phyloP scores from a whole-genome alignment of 2,329 filamentous ascomycete species.

The Teratosphaeria gauchensis region DNA sequence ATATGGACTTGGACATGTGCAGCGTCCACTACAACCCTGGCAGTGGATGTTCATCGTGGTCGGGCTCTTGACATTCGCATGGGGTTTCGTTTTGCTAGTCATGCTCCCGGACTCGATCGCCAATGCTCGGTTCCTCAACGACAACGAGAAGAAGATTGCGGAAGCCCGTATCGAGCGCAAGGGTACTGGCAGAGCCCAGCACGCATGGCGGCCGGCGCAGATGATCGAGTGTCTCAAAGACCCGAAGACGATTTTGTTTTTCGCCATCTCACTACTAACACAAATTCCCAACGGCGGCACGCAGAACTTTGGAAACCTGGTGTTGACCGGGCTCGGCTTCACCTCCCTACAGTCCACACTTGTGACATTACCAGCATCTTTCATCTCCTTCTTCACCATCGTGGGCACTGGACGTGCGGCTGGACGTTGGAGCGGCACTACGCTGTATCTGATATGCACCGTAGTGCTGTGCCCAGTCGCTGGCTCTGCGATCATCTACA shows the following conservation, averaged over 20 bases:
- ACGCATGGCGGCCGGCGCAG: background rate
- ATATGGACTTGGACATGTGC: slow-evolving; percentile 18
- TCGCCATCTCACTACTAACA: background rate
- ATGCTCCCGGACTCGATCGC: slow-evolving; percentile 43
- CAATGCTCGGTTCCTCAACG: slow-evolving; percentile 43
- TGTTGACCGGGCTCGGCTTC: slow-evolving; percentile 31
- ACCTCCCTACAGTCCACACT: slow-evolving; percentile 36
- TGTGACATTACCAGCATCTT: background rate
- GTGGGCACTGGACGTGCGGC: background rate
- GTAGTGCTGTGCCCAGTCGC: background rate
- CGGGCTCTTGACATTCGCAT: slow-evolving; percentile 9
- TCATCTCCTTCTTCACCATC: slow-evolving; percentile 36
- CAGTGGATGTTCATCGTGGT: slow-evolving; percentile 7
- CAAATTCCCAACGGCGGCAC: background rate
- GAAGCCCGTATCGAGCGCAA: slow-evolving; percentile 27
- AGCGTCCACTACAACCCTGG: slow-evolving; percentile 2
- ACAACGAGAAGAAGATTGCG: slow-evolving; percentile 41
- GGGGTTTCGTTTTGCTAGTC: slow-evolving; percentile 18
- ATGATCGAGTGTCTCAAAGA: background rate
- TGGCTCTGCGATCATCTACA: background rate
- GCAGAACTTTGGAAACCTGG: background rate
- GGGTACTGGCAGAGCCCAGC: background rate
- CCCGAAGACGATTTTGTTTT: background rate
- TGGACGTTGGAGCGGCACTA: background rate
- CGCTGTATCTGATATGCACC: background rate